Evolutionary conservation across 2,329 filamentous ascomycete genomes (phyloP), one percentile per base, ranked within the genome.

Genomic region (Sclerotiophoma versabilis): DNA sequence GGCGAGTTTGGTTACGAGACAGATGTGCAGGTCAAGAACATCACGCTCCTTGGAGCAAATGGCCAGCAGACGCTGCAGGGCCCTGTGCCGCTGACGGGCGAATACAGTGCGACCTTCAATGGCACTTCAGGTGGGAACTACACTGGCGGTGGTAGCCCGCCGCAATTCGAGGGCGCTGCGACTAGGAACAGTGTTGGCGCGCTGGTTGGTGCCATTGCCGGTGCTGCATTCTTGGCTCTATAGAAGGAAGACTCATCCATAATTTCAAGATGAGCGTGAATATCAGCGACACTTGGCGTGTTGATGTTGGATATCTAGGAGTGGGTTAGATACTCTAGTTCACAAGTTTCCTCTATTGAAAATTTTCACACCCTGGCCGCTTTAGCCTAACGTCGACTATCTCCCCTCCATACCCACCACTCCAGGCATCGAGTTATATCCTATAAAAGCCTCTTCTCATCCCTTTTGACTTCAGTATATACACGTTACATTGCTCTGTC

Each of bases 1-100:
- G 87, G 87, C 1, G 72, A 66, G 2, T 89, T 88, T 67, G 82
- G 78, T 0, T 87, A 84, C 39, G 15, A 63, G 45, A 65, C 66
- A 1, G 59, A 64, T 30, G 38, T 63, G 1, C 59, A 59, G 7
- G 64, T 72, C 9, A 52, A 61, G 58, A 68, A 69, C 7, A 64
- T 72, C 22, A 69, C 64, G 19, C 57, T 72, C 14, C 49, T 72
- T 7, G 68, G 70, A 8, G 50, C 46, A 0, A 48, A 47, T 58
- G 48, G 61, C 65, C 6, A 84, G 83, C 8, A 84, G 83, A 42
- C 88, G 81, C 81, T 75, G 57, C 38, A 65, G 64, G 34, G 77
- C 79, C 62, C 88, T 81, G 61, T 71, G n/a, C 42, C 53, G 3
- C 37, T 70, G 49, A 60, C 54, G 3, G 54, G 47, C 5, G 57